Base-by-base conservation (phyloP, 1,284 basidiomycete species). In the Pulchroboletus neoregius region DNA sequence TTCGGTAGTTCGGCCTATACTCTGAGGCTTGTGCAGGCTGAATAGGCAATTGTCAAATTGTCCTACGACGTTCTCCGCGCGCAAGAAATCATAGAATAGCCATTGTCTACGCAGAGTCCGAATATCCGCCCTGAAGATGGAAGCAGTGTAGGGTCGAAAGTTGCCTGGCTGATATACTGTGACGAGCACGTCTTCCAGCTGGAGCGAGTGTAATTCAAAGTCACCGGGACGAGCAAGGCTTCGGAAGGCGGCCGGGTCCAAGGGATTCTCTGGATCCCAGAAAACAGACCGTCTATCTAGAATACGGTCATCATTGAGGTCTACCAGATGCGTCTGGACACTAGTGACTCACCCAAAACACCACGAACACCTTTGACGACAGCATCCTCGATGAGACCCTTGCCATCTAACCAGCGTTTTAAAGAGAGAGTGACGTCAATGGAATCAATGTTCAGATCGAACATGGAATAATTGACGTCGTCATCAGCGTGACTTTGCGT, bases 1-100 rank as follows among this genome's bases (percentile, higher is more conserved):
- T 53, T 90, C 87, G 38, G 82, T 91, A 5, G 91, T 94, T 52
- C 91, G 76, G 5, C 94, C 91, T 41, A 99, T 92, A 64, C 91
- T 95, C 69, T 99, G 95, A 7, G 95, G 95, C 64, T 88, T 91
- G 67, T 99, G 95, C 53, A 99, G 67, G 61, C 94, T 97, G 72
- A 98, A 97, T 12, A 99, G 65, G 61, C 96, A 99, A 59, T 97
- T 97, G 65, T 99, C 95, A 55, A 95, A 91, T 64, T 99, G 96
- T 1, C 95, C 95, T 4, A 96, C 95, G 46, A 98, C 91, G 48
- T 87, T 90, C 57, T 98, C 94, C 0, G 95, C 95, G 37, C 81
- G 83, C 46, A 94, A 69, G 58, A 94, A 84, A 65, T 97, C 94
- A 64, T 94, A 95, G 68, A 97, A 97, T 28, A 97, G 62, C 94